Conservation (phyloP, 148 eudicot genomes). For the Limonium bicolor region DNA sequence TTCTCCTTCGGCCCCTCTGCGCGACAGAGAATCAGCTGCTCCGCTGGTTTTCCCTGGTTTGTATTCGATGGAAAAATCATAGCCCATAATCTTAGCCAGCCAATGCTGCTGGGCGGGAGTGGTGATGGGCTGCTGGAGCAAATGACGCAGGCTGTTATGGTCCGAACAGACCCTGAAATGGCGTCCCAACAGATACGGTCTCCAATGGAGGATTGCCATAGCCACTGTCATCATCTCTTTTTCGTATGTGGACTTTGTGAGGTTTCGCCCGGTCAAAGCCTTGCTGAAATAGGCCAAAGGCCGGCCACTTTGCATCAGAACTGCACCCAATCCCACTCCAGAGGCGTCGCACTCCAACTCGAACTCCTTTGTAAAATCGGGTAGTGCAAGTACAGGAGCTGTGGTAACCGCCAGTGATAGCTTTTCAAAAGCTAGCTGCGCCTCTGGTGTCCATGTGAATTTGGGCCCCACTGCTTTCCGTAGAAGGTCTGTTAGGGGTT, state of each 20-base stretch:
- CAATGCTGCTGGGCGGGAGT: background rate
- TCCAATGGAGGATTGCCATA: too few relatives aligned
- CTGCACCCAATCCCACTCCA: background rate
- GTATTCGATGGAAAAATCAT: background rate
- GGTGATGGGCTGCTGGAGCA: background rate
- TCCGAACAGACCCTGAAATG: background rate
- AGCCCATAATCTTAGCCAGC: constrained; percentile 1
- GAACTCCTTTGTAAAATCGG: background rate
- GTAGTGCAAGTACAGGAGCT: too few relatives aligned
- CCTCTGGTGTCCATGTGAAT: too few relatives aligned
- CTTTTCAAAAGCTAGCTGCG: too few relatives aligned
- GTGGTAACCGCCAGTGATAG: background rate
- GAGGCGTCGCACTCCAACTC: background rate
- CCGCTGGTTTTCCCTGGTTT: background rate
- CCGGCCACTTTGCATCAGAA: too few relatives aligned
- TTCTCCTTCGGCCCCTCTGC: background rate
- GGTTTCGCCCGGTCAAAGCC: background rate
- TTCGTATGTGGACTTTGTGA: background rate
- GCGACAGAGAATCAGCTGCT: background rate
- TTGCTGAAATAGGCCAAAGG: background rate
- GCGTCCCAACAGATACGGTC: too few relatives aligned
- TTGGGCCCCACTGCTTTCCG: too few relatives aligned
- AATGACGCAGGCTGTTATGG: too few relatives aligned
- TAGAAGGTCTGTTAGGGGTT: too few relatives aligned
- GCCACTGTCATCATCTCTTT: too few relatives aligned